Evolutionary conservation across 1,139 yeast genomes (phyloP), one percentile per base, ranked within the genome.

Genomic region (Candida neerlandica): DNA sequence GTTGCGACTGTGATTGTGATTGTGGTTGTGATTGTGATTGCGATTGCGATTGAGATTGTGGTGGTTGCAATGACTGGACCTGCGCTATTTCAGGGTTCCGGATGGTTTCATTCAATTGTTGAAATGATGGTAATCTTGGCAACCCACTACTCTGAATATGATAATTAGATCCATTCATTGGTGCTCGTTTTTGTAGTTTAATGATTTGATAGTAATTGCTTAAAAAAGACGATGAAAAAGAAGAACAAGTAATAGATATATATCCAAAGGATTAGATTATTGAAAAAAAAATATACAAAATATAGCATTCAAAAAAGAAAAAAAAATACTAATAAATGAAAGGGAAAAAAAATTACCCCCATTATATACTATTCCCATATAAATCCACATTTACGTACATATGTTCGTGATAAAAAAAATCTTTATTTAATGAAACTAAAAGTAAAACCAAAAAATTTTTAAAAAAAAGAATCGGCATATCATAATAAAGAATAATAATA

Each of bases 81-180:
- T 39, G 38, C 38, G 40, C 46, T 32, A 41, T 18, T 30, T 52
- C 54, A 27, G 54, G 49, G 30, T 54, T 48, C 29, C 50, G 45
- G 27, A 54, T 47, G 16, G 55, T 52, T 42, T 51, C 51, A 39
- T 50, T 51, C 38, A 55, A 51, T 41, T 55, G 58, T 39, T 55
- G 58, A 42, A 55, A 54, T 6, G 58, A 55, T 6, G 58, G 58
- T 40, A 54, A 52, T 43, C 55, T 52, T 9, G 57, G 52, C 47
- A 52, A 41, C 12, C 50, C 16, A 10, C 43, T 41, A 12, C 49
- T 26, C 26, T 39, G 30, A 19, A 48, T 46, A 19, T 53, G 44
- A 29, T 38, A 38, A 33, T 23, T 50, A 30, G 47, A 39, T 21
- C 48, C 46, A 42, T 47, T 54, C 55, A 52, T 54, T 5, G 39